A percentile compares a stretch with the other conserved stretches of the same genome.
Evolutionary conservation across 2,329 filamentous ascomycete genomes (phyloP).

Genomic region (Botrytis medusae): DNA sequence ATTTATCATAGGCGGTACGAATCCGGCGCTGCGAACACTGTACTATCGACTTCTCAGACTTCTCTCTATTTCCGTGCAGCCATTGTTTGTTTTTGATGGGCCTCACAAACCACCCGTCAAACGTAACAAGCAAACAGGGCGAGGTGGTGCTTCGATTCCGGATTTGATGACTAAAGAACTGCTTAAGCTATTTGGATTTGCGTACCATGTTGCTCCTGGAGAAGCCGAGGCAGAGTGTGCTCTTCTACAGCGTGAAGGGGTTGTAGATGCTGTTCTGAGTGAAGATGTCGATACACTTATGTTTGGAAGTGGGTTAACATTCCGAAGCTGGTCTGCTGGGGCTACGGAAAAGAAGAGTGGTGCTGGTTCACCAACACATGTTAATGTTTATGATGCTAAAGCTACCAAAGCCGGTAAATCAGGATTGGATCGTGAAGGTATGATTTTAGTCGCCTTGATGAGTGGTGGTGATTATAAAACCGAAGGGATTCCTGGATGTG

Average conservation of each 20-base stretch:
- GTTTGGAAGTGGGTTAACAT: slow-evolving; percentile 81
- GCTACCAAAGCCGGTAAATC: slow-evolving; percentile 49
- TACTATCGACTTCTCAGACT: slow-evolving; percentile 87
- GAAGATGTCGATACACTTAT: slow-evolving; percentile 97
- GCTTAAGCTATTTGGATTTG: slow-evolving; percentile 81
- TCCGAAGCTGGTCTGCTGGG: slow-evolving; percentile 69
- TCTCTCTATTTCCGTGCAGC: slow-evolving; percentile 74
- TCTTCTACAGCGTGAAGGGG: slow-evolving; percentile 72
- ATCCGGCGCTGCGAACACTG: slow-evolving; percentile 85
- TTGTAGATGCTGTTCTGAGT: slow-evolving; percentile 91
- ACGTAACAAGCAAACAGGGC: slow-evolving; percentile 72
- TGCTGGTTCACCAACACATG: slow-evolving; percentile 75
- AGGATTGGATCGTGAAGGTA: slow-evolving; percentile 78
- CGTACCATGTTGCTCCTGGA: slow-evolving; percentile 81
- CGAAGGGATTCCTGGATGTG: slow-evolving; percentile 83
- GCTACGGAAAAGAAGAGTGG: slow-evolving; percentile 65
- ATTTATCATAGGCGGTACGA: slow-evolving; percentile 65
- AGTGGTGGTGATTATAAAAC: slow-evolving; percentile 94
- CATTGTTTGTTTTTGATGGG: slow-evolving; percentile 89
- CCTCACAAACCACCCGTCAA: slow-evolving; percentile 84
- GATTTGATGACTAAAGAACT: slow-evolving; percentile 79
- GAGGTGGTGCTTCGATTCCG: slow-evolving; percentile 64
- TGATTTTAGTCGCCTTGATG: slow-evolving; percentile 92
- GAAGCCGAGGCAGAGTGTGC: slow-evolving; percentile 97
- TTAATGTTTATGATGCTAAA: slow-evolving; percentile 73